Conservation (phyloP, 306 rosid species). For the Hylodesmum podocarpum region DNA sequence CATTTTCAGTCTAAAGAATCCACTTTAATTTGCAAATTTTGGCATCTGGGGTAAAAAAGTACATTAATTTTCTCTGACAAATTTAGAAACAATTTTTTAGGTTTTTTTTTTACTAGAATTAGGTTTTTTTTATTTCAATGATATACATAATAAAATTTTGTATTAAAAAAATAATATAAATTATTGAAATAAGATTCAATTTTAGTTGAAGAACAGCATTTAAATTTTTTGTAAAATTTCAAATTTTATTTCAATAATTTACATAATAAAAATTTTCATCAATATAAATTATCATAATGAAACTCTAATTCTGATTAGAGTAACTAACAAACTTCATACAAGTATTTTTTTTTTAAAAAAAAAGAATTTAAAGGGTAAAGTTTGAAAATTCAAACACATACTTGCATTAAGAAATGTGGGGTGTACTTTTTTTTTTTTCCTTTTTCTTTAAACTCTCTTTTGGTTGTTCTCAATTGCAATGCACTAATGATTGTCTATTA, state of each 20-base stretch:
- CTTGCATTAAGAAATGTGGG: slow-evolving; percentile 4
- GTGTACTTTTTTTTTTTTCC: not conserved
- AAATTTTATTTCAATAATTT: not conserved
- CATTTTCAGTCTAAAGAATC: not conserved
- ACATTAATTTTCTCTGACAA: too few species aligned
- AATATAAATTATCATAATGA: not conserved
- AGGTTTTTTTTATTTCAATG: too few species aligned
- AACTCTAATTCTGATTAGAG: not conserved
- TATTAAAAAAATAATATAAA: too few species aligned
- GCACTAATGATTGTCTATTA: slow-evolving; percentile 42
- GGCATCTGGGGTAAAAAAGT: slow-evolving; percentile 9
- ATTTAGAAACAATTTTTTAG: too few species aligned
- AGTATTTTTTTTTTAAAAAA: too few species aligned
- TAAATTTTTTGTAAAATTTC: too few species aligned
- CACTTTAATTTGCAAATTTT: not conserved
- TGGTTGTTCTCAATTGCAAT: slow-evolving; percentile 42
- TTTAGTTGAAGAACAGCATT: too few species aligned
- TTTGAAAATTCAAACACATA: not conserved
- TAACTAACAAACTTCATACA: too few species aligned
- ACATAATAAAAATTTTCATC: not conserved
- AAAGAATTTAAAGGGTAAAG: not conserved
- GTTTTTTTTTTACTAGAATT: too few species aligned
- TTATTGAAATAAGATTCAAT: too few species aligned
- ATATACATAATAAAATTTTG: too few species aligned
- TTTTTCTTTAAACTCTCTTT: not conserved